Percentiles rank a stretch among this genome's conserved stretches.
Evolutionary conservation across 1,139 yeast species (phyloP).

Genomic region (Yamadazyma sp.): DNA sequence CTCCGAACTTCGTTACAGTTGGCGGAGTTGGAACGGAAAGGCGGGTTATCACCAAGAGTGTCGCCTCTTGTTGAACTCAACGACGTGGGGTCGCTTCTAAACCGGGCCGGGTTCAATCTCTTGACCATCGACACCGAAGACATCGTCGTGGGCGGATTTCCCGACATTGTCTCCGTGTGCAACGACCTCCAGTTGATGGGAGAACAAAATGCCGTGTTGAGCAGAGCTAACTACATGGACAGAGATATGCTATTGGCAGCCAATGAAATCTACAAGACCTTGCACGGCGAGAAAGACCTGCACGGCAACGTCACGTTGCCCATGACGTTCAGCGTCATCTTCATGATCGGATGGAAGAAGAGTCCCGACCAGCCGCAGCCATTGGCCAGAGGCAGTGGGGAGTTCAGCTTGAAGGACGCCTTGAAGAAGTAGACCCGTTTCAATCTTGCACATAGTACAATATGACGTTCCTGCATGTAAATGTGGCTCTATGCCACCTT

Average conservation of each 20-base stretch:
- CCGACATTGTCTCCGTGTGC: conserved; percentile 65
- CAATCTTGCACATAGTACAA: not conserved
- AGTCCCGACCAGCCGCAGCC: conserved; percentile 71
- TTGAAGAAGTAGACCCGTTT: conserved; percentile 19
- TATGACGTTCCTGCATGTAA: no score
- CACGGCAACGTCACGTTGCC: conserved; percentile 49
- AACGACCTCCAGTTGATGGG: conserved; percentile 82
- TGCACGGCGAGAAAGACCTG: conserved; percentile 65
- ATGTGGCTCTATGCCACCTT: not conserved
- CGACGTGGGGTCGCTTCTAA: conserved; percentile 73
- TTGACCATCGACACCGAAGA: conserved; percentile 86
- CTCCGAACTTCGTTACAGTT: conserved; percentile 76
- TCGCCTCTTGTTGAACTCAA: conserved; percentile 80
- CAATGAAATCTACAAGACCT: conserved; percentile 66
- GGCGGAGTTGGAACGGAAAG: conserved; percentile 77
- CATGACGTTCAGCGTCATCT: conserved; percentile 70
- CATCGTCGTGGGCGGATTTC: conserved; percentile 75
- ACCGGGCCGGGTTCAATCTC: conserved; percentile 75
- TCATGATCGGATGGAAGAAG: conserved; percentile 90
- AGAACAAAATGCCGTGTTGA: conserved; percentile 70
- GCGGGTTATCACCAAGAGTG: conserved; percentile 78
- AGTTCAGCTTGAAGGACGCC: conserved; percentile 65
- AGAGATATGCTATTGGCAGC: conserved; percentile 73
- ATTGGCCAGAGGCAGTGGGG: conserved; percentile 68
- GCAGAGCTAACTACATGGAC: conserved; percentile 55